These are phyloP conservation scores for Gautieria morchelliformis DNA, from an alignment of 768 basidiomycete genomes.

Conservation along the genomic window DNA sequence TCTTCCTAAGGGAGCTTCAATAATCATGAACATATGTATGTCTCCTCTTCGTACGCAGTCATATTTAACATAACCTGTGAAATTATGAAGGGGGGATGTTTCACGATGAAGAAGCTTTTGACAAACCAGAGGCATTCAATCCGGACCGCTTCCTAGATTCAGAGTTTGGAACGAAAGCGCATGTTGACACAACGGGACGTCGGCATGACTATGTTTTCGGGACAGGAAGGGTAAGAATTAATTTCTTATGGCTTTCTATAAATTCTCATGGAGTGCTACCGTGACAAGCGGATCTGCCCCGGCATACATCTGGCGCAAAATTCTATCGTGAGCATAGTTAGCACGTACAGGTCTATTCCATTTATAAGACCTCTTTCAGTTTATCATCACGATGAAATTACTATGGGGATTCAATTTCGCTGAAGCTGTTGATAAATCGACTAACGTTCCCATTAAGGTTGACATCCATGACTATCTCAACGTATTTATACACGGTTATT, in stretches of 20 bases:
- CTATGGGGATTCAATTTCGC: background rate
- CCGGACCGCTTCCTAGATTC: slow-evolving; percentile 13
- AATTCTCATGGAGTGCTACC: background rate
- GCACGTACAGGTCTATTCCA: background rate
- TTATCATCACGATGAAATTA: background rate
- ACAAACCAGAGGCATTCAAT: slow-evolving; percentile 14
- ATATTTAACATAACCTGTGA: background rate
- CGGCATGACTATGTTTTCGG: background rate
- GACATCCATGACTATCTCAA: background rate
- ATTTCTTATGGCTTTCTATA: background rate
- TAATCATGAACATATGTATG: background rate
- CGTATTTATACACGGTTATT: background rate
- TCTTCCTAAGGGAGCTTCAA: background rate
- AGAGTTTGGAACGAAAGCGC: background rate
- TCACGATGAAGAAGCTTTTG: background rate
- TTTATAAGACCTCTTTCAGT: background rate
- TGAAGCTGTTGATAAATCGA: background rate
- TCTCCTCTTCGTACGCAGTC: background rate
- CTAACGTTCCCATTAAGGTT: background rate
- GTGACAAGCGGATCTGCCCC: background rate
- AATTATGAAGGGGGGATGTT: background rate
- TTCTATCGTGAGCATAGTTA: background rate
- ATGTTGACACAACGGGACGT: background rate
- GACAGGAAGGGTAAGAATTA: background rate
- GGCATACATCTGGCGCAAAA: background rate